Percentiles rank a stretch among this genome's conserved stretches.
Evolutionary conservation across 352 stramenopile genomes (phyloP).

Genomic region (Pythium rhizo-oryzae): DNA sequence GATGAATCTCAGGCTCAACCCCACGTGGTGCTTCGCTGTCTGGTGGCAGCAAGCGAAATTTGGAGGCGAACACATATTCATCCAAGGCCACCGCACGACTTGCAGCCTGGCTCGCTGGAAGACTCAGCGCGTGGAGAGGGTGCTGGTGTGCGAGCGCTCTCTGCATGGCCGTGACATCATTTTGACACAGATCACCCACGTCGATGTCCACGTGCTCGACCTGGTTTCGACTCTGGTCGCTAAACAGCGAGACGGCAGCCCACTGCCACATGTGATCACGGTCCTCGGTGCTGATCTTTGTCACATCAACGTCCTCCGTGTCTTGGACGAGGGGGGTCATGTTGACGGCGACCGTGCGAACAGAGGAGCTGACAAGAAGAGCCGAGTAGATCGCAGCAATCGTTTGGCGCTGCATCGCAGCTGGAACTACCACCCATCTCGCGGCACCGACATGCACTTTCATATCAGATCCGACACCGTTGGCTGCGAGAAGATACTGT

Average conservation of each 20-base stretch:
- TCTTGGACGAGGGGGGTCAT: neutral
- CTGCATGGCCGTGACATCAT: neutral
- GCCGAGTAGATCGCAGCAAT: slow-evolving; percentile 10
- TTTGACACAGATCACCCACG: neutral
- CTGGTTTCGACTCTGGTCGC: neutral
- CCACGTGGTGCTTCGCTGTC: neutral
- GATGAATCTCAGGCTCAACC: neutral
- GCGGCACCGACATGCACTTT: neutral
- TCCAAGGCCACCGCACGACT: neutral
- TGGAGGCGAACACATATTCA: slow-evolving; percentile 5
- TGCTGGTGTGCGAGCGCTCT: neutral
- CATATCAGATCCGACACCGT: too few relatives aligned
- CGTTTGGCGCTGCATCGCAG: neutral
- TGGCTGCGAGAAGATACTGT: neutral
- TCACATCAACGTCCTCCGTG: neutral
- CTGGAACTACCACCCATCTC: neutral
- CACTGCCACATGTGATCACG: slow-evolving; percentile 12
- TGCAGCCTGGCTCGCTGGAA: neutral
- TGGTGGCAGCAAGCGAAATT: slow-evolving; percentile 10
- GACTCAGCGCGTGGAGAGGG: neutral
- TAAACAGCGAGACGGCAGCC: slow-evolving; percentile 12
- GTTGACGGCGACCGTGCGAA: slow-evolving; percentile 1
- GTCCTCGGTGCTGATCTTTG: slow-evolving; percentile 1
- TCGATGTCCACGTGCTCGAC: neutral
- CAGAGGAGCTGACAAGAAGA: neutral